Evolutionary conservation across 805 yeast genomes (phyloP), one percentile per base, ranked within the genome.

Genomic region (Soucietia sequanensis): DNA sequence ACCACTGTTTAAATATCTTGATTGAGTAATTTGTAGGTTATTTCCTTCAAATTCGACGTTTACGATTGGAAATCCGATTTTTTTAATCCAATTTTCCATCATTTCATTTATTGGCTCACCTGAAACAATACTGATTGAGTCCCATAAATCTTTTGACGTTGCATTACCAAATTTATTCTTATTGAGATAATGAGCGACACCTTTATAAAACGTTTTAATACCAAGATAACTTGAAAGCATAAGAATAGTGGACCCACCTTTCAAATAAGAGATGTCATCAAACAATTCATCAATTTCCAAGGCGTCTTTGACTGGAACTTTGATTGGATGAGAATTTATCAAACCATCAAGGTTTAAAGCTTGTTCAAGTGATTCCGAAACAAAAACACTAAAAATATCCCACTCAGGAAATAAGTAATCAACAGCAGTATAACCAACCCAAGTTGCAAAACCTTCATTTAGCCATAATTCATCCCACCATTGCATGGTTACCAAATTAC

Each of bases 391-490:
- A 63, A 84, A 83, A 13, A 81, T 81, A 49, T 84, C 80, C 95
- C 95, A 86, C 42, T 81, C 86, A 9, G 95, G 95, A 57, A 75
- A 78, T 48, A 84, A 71, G 44, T 72, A 59, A 52, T 83, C 81
- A 34, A 81, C 81, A 12, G 89, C 81, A 35, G 72, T 63, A 72
- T 75, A 82, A 3, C 88, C 85, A 54, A 83, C 84, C 81, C 86
- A 86, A 18, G 95, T 86, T 12, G 95, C 95, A 62, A 86, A 86
- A 10, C 95, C 93, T 62, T 86, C 95, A 54, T 86, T 86, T 42
- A 86, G 75, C 95, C 95, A 86, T 46, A 86, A 70, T 50, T 84
- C 93, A 49, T 86, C 87, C 95, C 95, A 86, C 93, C 95, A 87
- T 50, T 83, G 80, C 95, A 86, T 87, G 30, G 95, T 87, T 41